Conservation (phyloP, 177 flowering plant genomes). For the Vitis hybrid region DNA sequence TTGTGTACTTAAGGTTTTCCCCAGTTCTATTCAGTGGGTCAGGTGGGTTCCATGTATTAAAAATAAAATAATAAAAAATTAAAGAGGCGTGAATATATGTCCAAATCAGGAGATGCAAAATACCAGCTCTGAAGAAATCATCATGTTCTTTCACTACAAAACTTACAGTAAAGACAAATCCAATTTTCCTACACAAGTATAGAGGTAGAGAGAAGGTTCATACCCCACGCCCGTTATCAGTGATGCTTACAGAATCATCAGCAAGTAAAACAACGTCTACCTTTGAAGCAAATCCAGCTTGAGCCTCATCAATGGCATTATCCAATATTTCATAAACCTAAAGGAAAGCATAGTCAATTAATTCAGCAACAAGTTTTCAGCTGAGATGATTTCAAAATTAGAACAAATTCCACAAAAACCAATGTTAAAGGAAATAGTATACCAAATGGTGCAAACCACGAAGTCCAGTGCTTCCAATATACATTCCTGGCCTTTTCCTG, state of each 20-base stretch:
- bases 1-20: too few species aligned
- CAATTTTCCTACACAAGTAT: background rate
- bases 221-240: slow-evolving; percentile 99
- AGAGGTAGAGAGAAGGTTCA: background rate
- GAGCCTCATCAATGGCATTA: slow-evolving; percentile 97
- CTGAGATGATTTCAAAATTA: background rate
- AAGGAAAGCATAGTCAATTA: slow-evolving; percentile 8
- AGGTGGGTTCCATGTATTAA: too few species aligned
- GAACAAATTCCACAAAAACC: background rate
- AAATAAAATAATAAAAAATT: too few species aligned
- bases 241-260: slow-evolving; percentile 87
- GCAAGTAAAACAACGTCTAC: slow-evolving; percentile 67
- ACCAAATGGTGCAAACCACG: slow-evolving; percentile 99
- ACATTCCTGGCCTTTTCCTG: slow-evolving; percentile 97
- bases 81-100: background rate
- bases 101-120: background rate
- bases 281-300: slow-evolving; percentile 88
- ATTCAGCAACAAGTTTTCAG: background rate
- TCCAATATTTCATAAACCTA: slow-evolving; percentile 98
- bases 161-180: background rate
- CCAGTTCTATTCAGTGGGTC: too few species aligned
- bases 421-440: slow-evolving; percentile 9
- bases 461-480: slow-evolving; percentile 94
- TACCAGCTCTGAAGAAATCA: background rate
- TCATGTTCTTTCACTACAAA: background rate